Percentiles rank a stretch among this genome's conserved stretches.
phyloP scores from a whole-genome alignment of 176 grass and related monocot genomes.

The Eragrostis curvula region DNA sequence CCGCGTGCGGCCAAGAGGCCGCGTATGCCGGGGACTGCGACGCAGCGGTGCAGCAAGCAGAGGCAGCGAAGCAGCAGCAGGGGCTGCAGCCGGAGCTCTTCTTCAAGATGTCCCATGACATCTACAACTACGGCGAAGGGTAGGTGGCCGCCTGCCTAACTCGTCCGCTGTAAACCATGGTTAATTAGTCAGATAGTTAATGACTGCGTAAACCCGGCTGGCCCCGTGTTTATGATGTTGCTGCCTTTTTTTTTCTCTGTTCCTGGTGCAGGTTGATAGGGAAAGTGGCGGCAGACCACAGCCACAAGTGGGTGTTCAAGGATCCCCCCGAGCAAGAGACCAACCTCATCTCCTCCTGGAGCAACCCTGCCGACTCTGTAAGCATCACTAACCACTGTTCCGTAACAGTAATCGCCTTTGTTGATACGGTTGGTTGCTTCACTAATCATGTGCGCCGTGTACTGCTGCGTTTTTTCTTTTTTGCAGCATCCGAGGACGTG shows the following conservation, averaged over 20 bases:
- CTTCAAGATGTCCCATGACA: conserved; percentile 99
- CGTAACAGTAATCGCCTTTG: background rate
- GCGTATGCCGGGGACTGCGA: conserved; percentile 49
- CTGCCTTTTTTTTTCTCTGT: background rate
- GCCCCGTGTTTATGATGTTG: background rate
- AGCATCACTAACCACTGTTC: background rate
- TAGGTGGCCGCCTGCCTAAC: background rate
- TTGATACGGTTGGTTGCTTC: background rate
- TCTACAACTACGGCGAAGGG: conserved; percentile 99
- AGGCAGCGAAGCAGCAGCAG: background rate
- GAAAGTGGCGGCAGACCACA: conserved; percentile 98
- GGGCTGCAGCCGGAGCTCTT: conserved; percentile 95
- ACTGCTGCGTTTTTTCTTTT: background rate
- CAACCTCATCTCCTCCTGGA: conserved; percentile 81
- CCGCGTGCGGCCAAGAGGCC: conserved; percentile 54
- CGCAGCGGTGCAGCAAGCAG: conserved; percentile 22
- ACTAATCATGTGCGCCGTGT: background rate
- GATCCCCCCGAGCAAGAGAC: conserved; percentile 72
- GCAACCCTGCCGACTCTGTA: conserved; percentile 91
- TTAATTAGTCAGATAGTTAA: background rate
- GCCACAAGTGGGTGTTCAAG: conserved; percentile 98
- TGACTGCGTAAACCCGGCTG: too few species aligned
- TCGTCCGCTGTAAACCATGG: background rate
- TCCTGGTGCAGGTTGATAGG: conserved; percentile 77
- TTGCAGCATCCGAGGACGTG: conserved; percentile 96